These are phyloP conservation scores for Davidsoniella eucalypti DNA, from an alignment of 2,329 filamentous ascomycete species.

Conservation along the genomic window DNA sequence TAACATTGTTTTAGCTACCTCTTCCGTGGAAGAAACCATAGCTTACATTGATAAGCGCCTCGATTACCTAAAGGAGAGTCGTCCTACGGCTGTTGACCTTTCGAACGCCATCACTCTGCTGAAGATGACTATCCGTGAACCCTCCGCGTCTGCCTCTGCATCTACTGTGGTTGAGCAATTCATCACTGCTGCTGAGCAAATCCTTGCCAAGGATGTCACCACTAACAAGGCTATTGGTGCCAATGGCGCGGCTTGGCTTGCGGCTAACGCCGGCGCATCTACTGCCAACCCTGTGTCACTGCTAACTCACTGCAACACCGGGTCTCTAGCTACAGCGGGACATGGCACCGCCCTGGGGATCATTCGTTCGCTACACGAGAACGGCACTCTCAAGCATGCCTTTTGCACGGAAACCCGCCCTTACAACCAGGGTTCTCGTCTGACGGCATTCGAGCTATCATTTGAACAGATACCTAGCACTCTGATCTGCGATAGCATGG, in stretches of 20 bases:
- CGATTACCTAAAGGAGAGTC: constrained; percentile 72
- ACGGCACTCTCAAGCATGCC: constrained; percentile 55
- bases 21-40: constrained; percentile 39
- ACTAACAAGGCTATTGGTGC: constrained; percentile 79
- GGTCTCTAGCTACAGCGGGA: constrained; percentile 90
- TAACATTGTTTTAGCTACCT: constrained; percentile 26
- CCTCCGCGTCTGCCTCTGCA: constrained; percentile 26
- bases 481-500: constrained; percentile 93
- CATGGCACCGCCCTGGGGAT: constrained; percentile 93
- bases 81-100: constrained; percentile 89
- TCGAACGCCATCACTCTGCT: constrained; percentile 77
- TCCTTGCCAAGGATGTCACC: constrained; percentile 70
- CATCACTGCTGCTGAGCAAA: constrained; percentile 65
- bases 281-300: constrained; percentile 47
- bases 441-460: constrained; percentile 93
- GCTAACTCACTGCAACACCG: constrained; percentile 95
- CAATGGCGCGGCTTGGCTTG: constrained; percentile 70
- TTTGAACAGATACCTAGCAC: constrained; percentile 85
- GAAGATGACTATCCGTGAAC: constrained; percentile 41
- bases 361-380: constrained; percentile 62
- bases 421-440: constrained; percentile 90
- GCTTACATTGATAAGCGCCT: constrained; percentile 59
- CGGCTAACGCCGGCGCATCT: constrained; percentile 36
- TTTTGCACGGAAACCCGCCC: constrained; percentile 95
- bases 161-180: constrained; percentile 50